Evolutionary conservation across 1,284 basidiomycete genomes (phyloP).

Genomic region (Stereum hirsutum): DNA sequence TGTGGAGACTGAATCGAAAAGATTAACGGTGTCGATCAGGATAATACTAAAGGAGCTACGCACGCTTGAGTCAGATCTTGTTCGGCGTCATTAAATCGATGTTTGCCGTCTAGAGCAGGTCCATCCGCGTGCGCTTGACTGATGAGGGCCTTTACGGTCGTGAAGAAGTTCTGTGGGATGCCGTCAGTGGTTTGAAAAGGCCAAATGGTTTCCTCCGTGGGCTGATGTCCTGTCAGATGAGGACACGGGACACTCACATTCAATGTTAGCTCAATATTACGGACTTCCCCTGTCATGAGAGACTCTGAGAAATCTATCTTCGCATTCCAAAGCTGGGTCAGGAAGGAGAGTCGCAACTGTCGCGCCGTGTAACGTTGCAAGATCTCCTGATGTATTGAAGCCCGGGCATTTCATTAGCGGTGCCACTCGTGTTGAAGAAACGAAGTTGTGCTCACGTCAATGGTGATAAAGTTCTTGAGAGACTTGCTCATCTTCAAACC

Average conservation of each 20-base stretch:
- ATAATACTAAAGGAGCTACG: constrained; percentile 9
- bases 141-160: constrained; percentile 76
- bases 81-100: constrained; percentile 60
- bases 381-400: constrained; percentile 63
- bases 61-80: constrained; percentile 57
- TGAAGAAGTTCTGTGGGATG: constrained; percentile 83
- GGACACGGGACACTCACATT: constrained; percentile 58
- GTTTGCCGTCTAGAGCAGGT: constrained; percentile 44
- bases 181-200: background rate
- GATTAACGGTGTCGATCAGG: constrained; percentile 4
- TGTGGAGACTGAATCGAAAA: constrained; percentile 46
- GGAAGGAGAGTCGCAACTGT: constrained; percentile 91
- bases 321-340: constrained; percentile 87
- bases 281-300: constrained; percentile 83
- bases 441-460: constrained; percentile 58
- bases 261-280: constrained; percentile 77
- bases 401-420: constrained; percentile 2
- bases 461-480: constrained; percentile 98
- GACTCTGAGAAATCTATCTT: constrained; percentile 94
- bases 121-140: constrained; percentile 40
- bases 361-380: constrained; percentile 78
- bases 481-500: constrained; percentile 99
- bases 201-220: too few relatives aligned
- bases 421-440: constrained; percentile 8
- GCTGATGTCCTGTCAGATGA: too few relatives aligned